Percentiles rank a stretch among this genome's conserved stretches.
Evolutionary conservation across 202 grass and related monocot genomes (phyloP).

Genomic region (Setaria italica): DNA sequence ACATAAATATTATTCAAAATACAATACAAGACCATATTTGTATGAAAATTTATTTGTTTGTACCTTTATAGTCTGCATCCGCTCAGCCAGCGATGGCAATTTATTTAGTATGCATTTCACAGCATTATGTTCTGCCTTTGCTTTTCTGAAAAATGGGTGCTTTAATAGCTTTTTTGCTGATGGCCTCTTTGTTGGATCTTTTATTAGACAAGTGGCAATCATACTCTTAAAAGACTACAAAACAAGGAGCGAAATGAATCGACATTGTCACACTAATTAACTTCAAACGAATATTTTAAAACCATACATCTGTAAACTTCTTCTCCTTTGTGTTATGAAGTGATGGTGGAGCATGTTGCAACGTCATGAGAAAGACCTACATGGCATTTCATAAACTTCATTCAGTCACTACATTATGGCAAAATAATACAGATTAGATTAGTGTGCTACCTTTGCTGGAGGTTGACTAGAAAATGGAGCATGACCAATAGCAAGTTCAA

Average conservation of each 20-base stretch:
- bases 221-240: slow-evolving; percentile 85
- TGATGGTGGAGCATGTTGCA: slow-evolving; percentile 83
- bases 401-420: background rate
- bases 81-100: slow-evolving; percentile 73
- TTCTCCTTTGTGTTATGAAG: slow-evolving; percentile 91
- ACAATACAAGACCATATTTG: slow-evolving; percentile 5
- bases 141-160: slow-evolving; percentile 84
- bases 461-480: slow-evolving; percentile 91
- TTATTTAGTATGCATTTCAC: slow-evolving; percentile 75
- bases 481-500: slow-evolving; percentile 93
- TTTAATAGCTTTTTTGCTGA: slow-evolving; percentile 73
- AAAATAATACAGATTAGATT: slow-evolving; percentile 10
- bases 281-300: slow-evolving; percentile 1
- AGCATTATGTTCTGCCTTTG: slow-evolving; percentile 63
- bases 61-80: slow-evolving; percentile 75
- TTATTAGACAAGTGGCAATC: slow-evolving; percentile 89
- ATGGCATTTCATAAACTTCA: slow-evolving; percentile 1
- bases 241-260: slow-evolving; percentile 8
- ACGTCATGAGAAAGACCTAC: slow-evolving; percentile 83
- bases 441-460: slow-evolving; percentile 61
- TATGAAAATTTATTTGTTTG: background rate
- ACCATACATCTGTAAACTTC: slow-evolving; percentile 70
- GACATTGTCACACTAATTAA: background rate
- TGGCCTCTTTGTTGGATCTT: slow-evolving; percentile 87
- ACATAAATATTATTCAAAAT: background rate